Conservation (phyloP, 306 rosid species). For the Quercus cerris region DNA sequence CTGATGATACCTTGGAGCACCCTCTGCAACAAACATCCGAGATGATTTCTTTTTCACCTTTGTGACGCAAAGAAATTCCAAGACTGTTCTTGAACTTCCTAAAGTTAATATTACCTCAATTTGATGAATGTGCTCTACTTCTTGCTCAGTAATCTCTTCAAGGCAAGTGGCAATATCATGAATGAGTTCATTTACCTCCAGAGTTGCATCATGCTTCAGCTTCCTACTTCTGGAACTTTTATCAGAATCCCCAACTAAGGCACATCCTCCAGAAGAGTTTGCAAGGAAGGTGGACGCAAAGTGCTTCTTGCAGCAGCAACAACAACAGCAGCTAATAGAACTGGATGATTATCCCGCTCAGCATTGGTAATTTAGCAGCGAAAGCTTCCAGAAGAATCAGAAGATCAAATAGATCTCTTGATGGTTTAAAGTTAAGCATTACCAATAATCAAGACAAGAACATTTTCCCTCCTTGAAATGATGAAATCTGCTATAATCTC, state of each 20-base stretch:
- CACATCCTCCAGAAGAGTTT: conserved; percentile 84
- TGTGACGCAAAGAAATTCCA: conserved; percentile 91
- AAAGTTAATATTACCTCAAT: conserved; percentile 93
- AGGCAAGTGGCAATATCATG: conserved; percentile 81
- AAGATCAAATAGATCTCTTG: not conserved
- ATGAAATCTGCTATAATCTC: conserved; percentile 58
- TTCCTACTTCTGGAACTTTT: conserved; percentile 74
- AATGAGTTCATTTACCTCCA: conserved; percentile 94
- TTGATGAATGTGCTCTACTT: conserved; percentile 98
- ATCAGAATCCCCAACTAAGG: conserved; percentile 77
- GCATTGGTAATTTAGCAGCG: conserved; percentile 12
- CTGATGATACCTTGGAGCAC: conserved; percentile 97
- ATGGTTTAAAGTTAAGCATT: not conserved
- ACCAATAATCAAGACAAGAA: conserved; percentile 46
- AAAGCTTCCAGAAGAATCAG: not conserved
- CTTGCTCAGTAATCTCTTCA: conserved; percentile 96
- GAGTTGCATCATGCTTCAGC: conserved; percentile 93
- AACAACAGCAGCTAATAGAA: conserved; percentile 80
- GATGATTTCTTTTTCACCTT: conserved; percentile 91
- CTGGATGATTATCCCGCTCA: conserved; percentile 60
- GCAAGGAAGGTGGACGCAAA: conserved; percentile 91
- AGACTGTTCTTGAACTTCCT: conserved; percentile 94
- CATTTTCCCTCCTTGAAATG: conserved; percentile 48
- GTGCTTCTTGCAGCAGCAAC: conserved; percentile 96
- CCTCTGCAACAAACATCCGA: conserved; percentile 88